phyloP scores from a whole-genome alignment of 2,329 filamentous ascomycete species.

The Neofusicoccum laricinum region DNA sequence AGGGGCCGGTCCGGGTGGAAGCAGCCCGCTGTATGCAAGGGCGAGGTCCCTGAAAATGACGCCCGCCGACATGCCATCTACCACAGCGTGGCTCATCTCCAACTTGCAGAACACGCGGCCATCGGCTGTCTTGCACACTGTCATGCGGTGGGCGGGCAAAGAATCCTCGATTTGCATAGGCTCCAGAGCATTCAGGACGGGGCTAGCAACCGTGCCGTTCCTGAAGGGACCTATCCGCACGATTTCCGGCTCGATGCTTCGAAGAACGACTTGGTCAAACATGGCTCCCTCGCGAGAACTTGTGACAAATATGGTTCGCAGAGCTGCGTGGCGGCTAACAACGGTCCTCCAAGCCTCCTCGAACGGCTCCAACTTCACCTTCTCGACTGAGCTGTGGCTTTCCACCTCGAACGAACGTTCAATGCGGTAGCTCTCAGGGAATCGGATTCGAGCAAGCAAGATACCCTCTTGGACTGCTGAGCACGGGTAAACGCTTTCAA shows the following conservation, averaged over 20 bases:
- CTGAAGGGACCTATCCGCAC: not conserved
- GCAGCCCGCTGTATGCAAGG: constrained; percentile 28
- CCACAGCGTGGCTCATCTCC: constrained; percentile 34
- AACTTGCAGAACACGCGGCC: constrained; percentile 32
- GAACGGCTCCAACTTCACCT: constrained; percentile 24
- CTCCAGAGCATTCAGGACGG: constrained; percentile 14
- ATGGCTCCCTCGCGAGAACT: constrained; percentile 34
- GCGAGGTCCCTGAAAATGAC: constrained; percentile 31
- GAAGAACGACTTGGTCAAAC: constrained; percentile 35
- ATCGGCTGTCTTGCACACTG: constrained; percentile 27
- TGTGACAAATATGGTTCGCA: constrained; percentile 33
- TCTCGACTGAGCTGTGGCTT: constrained; percentile 21
- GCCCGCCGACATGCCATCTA: constrained; percentile 32
- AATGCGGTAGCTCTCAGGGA: not conserved
- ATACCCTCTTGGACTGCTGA: not conserved
- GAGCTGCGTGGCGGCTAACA: constrained; percentile 30
- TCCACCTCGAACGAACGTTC: not conserved
- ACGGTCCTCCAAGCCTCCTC: constrained; percentile 30
- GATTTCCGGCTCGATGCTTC: constrained; percentile 25
- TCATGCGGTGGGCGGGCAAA: constrained; percentile 31
- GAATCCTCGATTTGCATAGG: constrained; percentile 31
- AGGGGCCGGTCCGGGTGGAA: constrained; percentile 27
- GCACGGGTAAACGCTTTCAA: not conserved
- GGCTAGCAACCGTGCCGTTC: not conserved
- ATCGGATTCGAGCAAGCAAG: not conserved